Evolutionary conservation across 2,329 filamentous ascomycete genomes (phyloP), one percentile per base, ranked within the genome.

Genomic region (Diaporthe humulicola): DNA sequence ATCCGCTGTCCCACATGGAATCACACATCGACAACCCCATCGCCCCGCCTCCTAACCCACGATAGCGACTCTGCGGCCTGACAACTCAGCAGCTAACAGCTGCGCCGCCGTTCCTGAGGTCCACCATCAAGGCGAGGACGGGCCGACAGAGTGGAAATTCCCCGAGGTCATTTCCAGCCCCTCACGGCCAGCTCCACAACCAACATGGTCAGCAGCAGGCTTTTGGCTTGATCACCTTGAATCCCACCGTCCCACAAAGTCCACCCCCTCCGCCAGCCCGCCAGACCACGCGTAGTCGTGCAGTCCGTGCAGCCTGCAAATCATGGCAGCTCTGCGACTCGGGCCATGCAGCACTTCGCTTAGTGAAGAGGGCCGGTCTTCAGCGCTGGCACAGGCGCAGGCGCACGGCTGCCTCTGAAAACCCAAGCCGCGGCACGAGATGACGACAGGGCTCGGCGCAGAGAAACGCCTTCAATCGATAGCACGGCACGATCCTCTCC

Each of bases 101-200:
- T 54, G 64, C 64, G 64, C 64, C 64, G 22, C 45, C n/a, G 33
- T 30, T 69, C 33, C 14, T 17, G 30, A 40, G 64, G 22, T 14
- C 64, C 48, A 54, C 64, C 45, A 25, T 17, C 64, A 69, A 69
- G 45, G 64, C 64, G 45, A 54, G 8, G 64, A 40, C 64, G 64
- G 64, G 45, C 64, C 64, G 64, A 54, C 64, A 69, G n/a, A 30
- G 48, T 54, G 64, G 64, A 69, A 69, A 69, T 25, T 69, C 64
- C 64, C 64, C 64, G 48, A 69, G 48, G 33, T 69, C 64, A 69
- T 69, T 52, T 69, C 58, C 48, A 10, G 33, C 64, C 12, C 64
- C 45, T 30, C 64, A 40, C 33, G 17, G 10, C 17, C 33, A n/a
- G 48, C 33, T 69, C 64, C 64, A 54, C 64, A 28, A 10, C 28